A percentile compares a stretch with the other conserved stretches of the same genome.
These are phyloP conservation scores for Hordeum marinum DNA, from an alignment of 176 grass and related monocot genomes.

Conservation along the genomic window DNA sequence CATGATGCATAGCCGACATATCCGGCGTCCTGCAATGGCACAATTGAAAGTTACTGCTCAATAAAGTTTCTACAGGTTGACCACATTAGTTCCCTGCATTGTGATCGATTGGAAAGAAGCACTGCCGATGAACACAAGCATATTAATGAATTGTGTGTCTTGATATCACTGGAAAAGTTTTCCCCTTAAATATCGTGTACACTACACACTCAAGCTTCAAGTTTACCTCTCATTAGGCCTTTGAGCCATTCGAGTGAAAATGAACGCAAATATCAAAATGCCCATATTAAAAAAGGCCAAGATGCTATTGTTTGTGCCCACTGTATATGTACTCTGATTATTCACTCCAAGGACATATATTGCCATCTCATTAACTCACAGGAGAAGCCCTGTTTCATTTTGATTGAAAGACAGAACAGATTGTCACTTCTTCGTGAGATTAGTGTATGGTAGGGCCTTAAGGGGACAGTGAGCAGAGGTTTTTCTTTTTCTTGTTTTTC, in stretches of 20 bases:
- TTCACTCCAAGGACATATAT: background rate
- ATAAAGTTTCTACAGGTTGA: background rate
- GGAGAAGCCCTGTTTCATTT: background rate
- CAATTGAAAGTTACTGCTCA: background rate
- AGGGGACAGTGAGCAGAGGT: background rate
- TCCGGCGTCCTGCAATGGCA: constrained; percentile 62
- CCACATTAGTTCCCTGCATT: background rate
- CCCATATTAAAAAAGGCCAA: background rate
- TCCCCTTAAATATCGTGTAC: background rate
- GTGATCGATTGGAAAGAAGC: background rate
- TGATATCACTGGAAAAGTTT: background rate
- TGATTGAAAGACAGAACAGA: background rate
- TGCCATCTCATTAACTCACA: background rate
- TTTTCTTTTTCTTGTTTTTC: background rate
- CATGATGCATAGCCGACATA: constrained; percentile 96
- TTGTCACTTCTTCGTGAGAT: background rate
- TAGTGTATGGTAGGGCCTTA: background rate
- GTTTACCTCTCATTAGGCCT: background rate
- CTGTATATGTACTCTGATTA: background rate
- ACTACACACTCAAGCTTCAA: background rate
- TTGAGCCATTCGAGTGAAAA: background rate
- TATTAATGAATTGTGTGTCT: background rate
- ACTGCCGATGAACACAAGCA: background rate
- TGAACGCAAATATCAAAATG: background rate
- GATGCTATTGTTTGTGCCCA: background rate